Conservation (phyloP, 2,329 filamentous ascomycete species). For the Diaporthe vaccinii region DNA sequence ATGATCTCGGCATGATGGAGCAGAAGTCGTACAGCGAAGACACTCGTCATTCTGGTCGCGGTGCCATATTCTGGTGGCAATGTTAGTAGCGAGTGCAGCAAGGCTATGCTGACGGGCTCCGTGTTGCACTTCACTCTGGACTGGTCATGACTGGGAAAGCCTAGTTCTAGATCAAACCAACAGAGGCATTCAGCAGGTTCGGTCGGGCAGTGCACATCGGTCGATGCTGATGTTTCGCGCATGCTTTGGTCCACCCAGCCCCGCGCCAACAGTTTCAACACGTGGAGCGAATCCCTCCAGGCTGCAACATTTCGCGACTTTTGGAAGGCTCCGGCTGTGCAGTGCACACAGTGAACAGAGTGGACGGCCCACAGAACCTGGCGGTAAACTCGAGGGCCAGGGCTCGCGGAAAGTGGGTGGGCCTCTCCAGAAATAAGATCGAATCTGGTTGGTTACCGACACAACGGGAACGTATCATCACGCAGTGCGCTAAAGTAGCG, state of each 20-base stretch:
- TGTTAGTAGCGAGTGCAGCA: neutral
- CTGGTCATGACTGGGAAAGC: neutral
- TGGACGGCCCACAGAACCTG: conserved; percentile 13
- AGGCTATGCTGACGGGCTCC: neutral
- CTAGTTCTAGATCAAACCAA: conserved; percentile 3
- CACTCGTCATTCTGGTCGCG: neutral
- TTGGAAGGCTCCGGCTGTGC: conserved; percentile 13
- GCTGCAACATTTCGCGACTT: conserved; percentile 13
- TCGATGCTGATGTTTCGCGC: conserved; percentile 14
- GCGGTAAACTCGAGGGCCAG: conserved; percentile 4
- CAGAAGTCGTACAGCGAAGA: neutral
- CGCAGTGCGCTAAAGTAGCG: conserved; percentile 36
- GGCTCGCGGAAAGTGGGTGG: conserved; percentile 20
- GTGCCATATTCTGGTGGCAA: neutral
- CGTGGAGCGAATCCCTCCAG: conserved; percentile 31
- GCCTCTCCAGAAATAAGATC: neutral
- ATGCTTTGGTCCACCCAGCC: conserved; percentile 14
- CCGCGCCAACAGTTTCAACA: conserved; percentile 25
- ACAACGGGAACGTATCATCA: conserved; percentile 31
- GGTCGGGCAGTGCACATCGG: neutral
- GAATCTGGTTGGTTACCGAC: conserved; percentile 37
- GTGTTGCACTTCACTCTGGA: neutral
- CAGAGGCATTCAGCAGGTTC: neutral
- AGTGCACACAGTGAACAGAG: neutral
- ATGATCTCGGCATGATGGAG: neutral